These are phyloP conservation scores for Lophiostoma macrostomum DNA, from an alignment of 495 filamentous ascomycete genomes.

Conservation along the genomic window DNA sequence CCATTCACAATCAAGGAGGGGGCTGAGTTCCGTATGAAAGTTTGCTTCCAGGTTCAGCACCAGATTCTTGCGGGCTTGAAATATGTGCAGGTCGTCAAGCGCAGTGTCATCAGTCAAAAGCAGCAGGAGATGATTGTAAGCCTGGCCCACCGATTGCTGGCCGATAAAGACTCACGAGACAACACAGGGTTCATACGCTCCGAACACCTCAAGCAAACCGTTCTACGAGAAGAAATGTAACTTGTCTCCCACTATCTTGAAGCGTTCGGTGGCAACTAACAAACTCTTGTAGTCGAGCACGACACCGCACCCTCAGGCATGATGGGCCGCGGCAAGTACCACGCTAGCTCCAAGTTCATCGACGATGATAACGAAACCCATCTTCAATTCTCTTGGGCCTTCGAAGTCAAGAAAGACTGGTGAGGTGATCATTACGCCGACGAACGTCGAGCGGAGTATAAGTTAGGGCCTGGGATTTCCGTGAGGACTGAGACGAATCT, in stretches of 20 bases:
- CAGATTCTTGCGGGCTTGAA: conserved; percentile 91
- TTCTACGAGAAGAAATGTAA: conserved; percentile 87
- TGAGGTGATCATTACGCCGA: too few relatives aligned
- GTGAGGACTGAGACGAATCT: too few relatives aligned
- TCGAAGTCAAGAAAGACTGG: conserved; percentile 96
- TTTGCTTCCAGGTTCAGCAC: conserved; percentile 89
- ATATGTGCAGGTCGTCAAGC: conserved; percentile 89
- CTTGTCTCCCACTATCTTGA: not conserved
- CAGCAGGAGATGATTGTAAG: conserved; percentile 91
- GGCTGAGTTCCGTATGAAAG: conserved; percentile 86
- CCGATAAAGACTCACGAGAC: conserved; percentile 1
- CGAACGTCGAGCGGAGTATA: too few relatives aligned
- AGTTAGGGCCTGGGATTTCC: too few relatives aligned
- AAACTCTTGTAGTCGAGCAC: conserved; percentile 62
- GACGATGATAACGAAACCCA: conserved; percentile 89
- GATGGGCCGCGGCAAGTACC: conserved; percentile 81
- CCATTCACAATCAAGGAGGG: conserved; percentile 98
- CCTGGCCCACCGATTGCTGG: not conserved
- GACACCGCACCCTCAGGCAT: conserved; percentile 90
- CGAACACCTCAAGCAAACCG: conserved; percentile 79
- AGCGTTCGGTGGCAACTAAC: not conserved
- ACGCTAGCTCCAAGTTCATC: conserved; percentile 78
- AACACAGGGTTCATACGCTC: conserved; percentile 75
- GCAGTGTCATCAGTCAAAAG: conserved; percentile 81
- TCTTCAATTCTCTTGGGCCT: conserved; percentile 87